Percentiles rank a stretch among this genome's conserved stretches.
Conservation (phyloP, 345 rosid genomes). For the Hypericum perforatum region DNA sequence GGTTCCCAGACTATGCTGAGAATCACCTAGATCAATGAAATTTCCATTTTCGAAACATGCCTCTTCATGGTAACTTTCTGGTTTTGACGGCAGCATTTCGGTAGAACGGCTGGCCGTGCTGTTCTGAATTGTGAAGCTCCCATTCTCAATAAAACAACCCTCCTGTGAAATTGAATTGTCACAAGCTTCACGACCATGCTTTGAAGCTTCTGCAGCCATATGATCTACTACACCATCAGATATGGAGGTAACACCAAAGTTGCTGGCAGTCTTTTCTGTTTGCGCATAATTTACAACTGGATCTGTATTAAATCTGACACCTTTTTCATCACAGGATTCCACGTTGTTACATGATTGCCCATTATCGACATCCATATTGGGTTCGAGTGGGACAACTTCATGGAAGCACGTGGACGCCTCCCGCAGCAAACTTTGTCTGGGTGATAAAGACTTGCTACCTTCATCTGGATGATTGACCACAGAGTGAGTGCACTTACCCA, state of each 20-base stretch:
- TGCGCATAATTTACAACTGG: slow-evolving; percentile 27
- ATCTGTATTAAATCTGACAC: slow-evolving; percentile 22
- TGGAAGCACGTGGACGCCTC: slow-evolving; percentile 22
- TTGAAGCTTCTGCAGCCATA: slow-evolving; percentile 18
- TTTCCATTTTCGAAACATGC: slow-evolving; percentile 19
- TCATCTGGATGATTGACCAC: slow-evolving; percentile 24
- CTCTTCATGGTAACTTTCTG: slow-evolving; percentile 28
- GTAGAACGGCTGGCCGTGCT: slow-evolving; percentile 27
- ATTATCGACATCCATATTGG: slow-evolving; percentile 26
- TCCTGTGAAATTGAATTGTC: slow-evolving; percentile 31
- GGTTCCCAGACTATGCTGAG: slow-evolving; percentile 21
- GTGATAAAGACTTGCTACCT: slow-evolving; percentile 24
- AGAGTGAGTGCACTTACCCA: slow-evolving; percentile 20
- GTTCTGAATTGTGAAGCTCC: slow-evolving; percentile 20
- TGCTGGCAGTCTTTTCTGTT: slow-evolving; percentile 25
- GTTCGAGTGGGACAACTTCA: slow-evolving; percentile 22
- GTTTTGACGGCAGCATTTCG: slow-evolving; percentile 32
- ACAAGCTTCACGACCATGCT: slow-evolving; percentile 26
- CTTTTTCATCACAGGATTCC: slow-evolving; percentile 25
- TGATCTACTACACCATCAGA: slow-evolving; percentile 27
- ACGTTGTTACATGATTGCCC: slow-evolving; percentile 20
- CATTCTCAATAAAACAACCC: slow-evolving; percentile 23
- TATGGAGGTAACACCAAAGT: slow-evolving; percentile 26
- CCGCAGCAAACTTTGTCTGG: slow-evolving; percentile 16
- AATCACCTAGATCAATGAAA: slow-evolving; percentile 19